Base-by-base conservation (phyloP, 331 rosid genomes). In the Acacia pycnantha region DNA sequence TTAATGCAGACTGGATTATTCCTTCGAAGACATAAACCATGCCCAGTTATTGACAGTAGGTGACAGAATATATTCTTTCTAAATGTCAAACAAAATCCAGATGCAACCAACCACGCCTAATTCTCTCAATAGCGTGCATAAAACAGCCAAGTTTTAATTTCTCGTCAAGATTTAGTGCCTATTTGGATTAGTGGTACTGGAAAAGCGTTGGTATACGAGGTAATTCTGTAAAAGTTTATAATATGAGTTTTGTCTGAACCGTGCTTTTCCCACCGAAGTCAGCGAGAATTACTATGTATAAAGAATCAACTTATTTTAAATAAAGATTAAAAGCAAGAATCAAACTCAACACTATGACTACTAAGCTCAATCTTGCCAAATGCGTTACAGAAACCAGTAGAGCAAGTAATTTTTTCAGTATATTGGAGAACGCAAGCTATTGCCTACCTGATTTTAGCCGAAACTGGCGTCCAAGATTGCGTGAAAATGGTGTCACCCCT, bases 401-500 rank as follows among this genome's bases (percentile, higher is more conserved):
- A 43, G 69, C 14, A 59, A 72, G 66, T 15, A 73, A 61, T 12
- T 3, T 2, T 21, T n/a, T 31, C 11, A 24, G 2, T 14, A 9
- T 22, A 73, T 77, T 67, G 40, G 47, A 37, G 13, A 66, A 73
- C 31, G n/a, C 2, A 67, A 15, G 13, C 71, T 33, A 18, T 67
- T 11, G 70, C 19, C 13, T 33, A 85, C 90, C 97, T 92, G 85
- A 86, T 87, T 67, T 78, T 65, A 62, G 18, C 80, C 31, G 88
- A 77, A 75, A 86, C 79, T 0, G 98, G 97, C 7, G 91, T 77
- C 99, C 99, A 93, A 27, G 90, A 88, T 81, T 92, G 98, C 3
- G 98, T 92, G 81, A 95, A 95, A 62, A 93, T 87, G 19, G 86
- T 84, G 65, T 90, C 92, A 27, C 95, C 94, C 79, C 97, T 90